Base-by-base conservation (phyloP, 164 flowering plant species). In the Protea cynaroides region DNA sequence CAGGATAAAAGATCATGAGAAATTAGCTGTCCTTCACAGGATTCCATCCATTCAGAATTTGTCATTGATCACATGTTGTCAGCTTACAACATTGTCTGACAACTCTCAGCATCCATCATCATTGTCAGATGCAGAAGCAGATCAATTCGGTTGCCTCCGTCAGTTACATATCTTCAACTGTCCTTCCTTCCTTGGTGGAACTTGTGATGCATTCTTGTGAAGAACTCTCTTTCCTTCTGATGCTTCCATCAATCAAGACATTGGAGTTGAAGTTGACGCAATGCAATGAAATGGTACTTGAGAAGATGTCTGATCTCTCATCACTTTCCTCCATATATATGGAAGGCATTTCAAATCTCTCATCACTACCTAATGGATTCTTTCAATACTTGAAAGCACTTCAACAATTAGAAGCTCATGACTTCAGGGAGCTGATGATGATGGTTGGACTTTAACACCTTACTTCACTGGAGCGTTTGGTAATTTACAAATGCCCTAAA, bases 181-280 rank as follows among this genome's bases (percentile, higher is more conserved):
- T 49, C 17, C n/a, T 63, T 12, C 73, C 61, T 17, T 65, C 69
- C 1, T 34, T 70, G 58, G 29, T 3, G 36, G 17, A 29, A 22
- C 69, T 70, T 29, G 65, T 61, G 40, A 61, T 61, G 25, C 21
- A 44, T 55, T 59, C 25, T n/a, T 68, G 71, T 8, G 6, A 7
- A 1, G 17, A 6, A 49, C 2, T 49, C 5, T 13, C 1, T 15
- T 4, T 18, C 14, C n/a, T 49, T 49, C 0, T 19, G 4, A 17
- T 15, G 52, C 52, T 49, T 49, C 46, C 52, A 49, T 15, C 19
- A 2, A 18, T 25, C 7, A 25, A 25, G 6, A 13, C 1, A 6
- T 23, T 8, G 15, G n/a, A 38, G 44, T 2, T 15, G 0, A 19
- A 15, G 5, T 2, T 4, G n/a, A n/a, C n/a, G 50, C 15, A 15